phyloP scores from a whole-genome alignment of 495 filamentous ascomycete species.

The Choiromyces venosus region DNA sequence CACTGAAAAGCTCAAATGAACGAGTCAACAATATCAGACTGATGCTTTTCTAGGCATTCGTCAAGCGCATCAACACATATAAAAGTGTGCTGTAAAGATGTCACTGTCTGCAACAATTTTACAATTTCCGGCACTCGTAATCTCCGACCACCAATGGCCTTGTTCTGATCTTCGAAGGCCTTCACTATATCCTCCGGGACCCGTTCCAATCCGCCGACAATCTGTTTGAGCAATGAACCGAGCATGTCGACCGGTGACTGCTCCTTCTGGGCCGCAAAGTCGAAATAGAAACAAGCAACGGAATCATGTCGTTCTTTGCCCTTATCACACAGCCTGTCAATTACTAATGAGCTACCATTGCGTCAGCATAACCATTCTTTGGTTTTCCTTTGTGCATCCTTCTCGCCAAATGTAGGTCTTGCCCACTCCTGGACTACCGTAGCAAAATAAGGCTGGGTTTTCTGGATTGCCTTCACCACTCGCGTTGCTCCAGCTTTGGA shows the following conservation, averaged over 20 bases:
- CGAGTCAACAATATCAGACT: not conserved
- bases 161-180: not conserved
- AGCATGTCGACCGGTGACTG: not conserved
- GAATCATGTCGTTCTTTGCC: not conserved
- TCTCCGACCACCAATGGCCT: not conserved
- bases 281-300: not conserved
- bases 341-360: not conserved
- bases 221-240: not conserved
- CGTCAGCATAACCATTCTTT: not conserved
- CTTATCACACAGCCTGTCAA: not conserved
- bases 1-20: too few species aligned
- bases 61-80: not conserved
- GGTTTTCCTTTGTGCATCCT: not conserved
- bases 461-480: not conserved
- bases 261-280: not conserved
- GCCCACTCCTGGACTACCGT: not conserved
- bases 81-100: not conserved
- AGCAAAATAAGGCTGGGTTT: not conserved
- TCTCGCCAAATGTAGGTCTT: not conserved
- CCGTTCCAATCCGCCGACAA: not conserved
- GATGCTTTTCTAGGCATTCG: not conserved
- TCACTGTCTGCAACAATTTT: not conserved
- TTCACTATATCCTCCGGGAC: not conserved
- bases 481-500: not conserved
- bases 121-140: not conserved